phyloP scores from a whole-genome alignment of 2,329 filamentous ascomycete species.

The Bisporella sp. region DNA sequence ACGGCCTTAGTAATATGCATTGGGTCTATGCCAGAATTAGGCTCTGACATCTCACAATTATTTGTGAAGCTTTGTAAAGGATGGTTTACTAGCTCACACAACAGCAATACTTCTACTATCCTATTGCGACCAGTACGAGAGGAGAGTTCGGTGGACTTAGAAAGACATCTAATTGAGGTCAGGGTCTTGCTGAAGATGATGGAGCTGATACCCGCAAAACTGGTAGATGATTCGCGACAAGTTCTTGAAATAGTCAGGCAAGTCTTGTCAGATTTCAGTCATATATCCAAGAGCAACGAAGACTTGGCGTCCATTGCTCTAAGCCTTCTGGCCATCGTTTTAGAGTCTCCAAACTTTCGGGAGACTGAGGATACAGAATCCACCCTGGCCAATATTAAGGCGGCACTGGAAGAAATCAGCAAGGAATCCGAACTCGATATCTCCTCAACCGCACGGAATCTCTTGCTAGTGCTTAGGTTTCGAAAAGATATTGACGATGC shows the following conservation, averaged over 20 bases:
- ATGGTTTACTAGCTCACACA: constrained; percentile 40
- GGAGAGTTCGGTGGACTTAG: constrained; percentile 32
- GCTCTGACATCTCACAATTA: constrained; percentile 45
- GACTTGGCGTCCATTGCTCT: constrained; percentile 47
- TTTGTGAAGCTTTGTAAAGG: constrained; percentile 53
- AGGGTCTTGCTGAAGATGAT: constrained; percentile 61
- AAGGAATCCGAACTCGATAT: constrained; percentile 33
- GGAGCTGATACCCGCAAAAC: constrained; percentile 52
- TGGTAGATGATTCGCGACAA: constrained; percentile 57
- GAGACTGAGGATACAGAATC: constrained; percentile 34
- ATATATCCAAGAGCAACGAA: constrained; percentile 31
- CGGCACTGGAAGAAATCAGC: constrained; percentile 38
- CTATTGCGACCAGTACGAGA: constrained; percentile 27
- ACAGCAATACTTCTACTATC: constrained; percentile 1
- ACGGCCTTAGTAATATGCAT: constrained; percentile 43
- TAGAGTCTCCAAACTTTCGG: constrained; percentile 51
- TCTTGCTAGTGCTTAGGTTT: constrained; percentile 48
- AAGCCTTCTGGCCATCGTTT: constrained; percentile 53
- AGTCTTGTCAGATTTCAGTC: constrained; percentile 37
- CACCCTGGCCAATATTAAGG: constrained; percentile 40
- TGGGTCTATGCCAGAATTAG: constrained; percentile 27
- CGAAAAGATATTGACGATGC: constrained; percentile 44
- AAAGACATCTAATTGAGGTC: constrained; percentile 47
- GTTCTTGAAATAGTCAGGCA: constrained; percentile 57
- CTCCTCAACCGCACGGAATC: constrained; percentile 47